These are phyloP conservation scores for Didymella arachidicola DNA, from an alignment of 2,329 filamentous ascomycete genomes.

Conservation along the genomic window DNA sequence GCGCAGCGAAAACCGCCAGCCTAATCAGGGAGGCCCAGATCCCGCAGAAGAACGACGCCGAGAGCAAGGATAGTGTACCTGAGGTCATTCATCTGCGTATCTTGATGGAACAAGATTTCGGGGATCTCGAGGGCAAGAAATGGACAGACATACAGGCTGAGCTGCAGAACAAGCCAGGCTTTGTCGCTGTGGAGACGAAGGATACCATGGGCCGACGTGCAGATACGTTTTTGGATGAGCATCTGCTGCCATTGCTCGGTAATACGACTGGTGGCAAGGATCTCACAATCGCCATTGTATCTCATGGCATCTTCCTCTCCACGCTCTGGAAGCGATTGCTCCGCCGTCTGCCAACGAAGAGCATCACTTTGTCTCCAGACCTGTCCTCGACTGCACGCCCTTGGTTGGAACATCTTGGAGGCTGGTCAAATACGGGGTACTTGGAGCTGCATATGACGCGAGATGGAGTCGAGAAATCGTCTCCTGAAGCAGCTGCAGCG, in stretches of 20 bases:
- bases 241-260: slow-evolving; percentile 67
- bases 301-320: slow-evolving; percentile 83
- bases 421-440: slow-evolving; percentile 73
- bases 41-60: slow-evolving; percentile 1
- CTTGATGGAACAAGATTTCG: slow-evolving; percentile 78
- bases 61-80: slow-evolving; percentile 21
- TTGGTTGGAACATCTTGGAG: slow-evolving; percentile 62
- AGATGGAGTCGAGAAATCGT: neutral
- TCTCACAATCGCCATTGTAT: slow-evolving; percentile 70
- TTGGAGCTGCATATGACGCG: slow-evolving; percentile 56
- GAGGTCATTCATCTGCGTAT: slow-evolving; percentile 36
- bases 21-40: slow-evolving; percentile 67
- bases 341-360: slow-evolving; percentile 59
- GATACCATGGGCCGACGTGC: slow-evolving; percentile 71
- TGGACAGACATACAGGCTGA: slow-evolving; percentile 56
- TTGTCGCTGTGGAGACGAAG: slow-evolving; percentile 70
- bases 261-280: slow-evolving; percentile 37
- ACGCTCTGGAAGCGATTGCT: slow-evolving; percentile 71
- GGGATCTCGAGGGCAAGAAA: slow-evolving; percentile 71
- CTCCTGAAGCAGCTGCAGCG: neutral
- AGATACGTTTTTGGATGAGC: slow-evolving; percentile 69
- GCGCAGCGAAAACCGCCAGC: slow-evolving; percentile 75
- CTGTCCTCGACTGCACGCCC: slow-evolving; percentile 51
- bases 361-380: slow-evolving; percentile 55
- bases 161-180: slow-evolving; percentile 53